Percentiles rank a stretch among this genome's conserved stretches.
Evolutionary conservation across 805 yeast species (phyloP).

Genomic region (Metschnikowia vanudenii): DNA sequence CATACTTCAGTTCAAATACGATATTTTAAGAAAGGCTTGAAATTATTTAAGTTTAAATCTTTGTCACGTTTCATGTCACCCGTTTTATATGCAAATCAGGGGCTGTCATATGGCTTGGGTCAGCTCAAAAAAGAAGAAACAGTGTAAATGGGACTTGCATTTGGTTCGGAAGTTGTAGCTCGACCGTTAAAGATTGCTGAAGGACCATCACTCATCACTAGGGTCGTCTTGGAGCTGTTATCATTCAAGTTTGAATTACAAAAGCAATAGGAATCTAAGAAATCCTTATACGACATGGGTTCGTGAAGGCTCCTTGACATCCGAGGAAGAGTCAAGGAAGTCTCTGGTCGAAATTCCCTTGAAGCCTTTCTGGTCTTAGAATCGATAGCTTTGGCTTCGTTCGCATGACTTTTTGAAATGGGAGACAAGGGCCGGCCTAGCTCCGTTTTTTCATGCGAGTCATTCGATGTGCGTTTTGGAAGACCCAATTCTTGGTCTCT

Average conservation of each 20-base stretch:
- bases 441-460: neutral
- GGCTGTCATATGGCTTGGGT: neutral
- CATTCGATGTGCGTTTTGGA: neutral
- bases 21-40: neutral
- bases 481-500: neutral
- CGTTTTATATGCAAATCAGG: neutral
- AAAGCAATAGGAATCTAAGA: slow-evolving; percentile 61
- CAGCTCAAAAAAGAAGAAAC: slow-evolving; percentile 17
- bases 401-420: neutral
- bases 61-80: neutral
- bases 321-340: neutral
- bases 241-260: slow-evolving; percentile 32
- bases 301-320: slow-evolving; percentile 26
- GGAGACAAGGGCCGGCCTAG: slow-evolving; percentile 1
- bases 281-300: slow-evolving; percentile 54
- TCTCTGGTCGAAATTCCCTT: slow-evolving; percentile 1
- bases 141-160: slow-evolving; percentile 11
- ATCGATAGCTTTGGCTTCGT: neutral
- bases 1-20: neutral
- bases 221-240: slow-evolving; percentile 18
- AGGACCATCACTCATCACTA: slow-evolving; percentile 20
- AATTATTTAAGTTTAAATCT: neutral
- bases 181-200: neutral
- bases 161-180: neutral
- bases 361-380: neutral